Conservation (phyloP, 768 basidiomycete species). For the Rhodotorula kratochvilovae region DNA sequence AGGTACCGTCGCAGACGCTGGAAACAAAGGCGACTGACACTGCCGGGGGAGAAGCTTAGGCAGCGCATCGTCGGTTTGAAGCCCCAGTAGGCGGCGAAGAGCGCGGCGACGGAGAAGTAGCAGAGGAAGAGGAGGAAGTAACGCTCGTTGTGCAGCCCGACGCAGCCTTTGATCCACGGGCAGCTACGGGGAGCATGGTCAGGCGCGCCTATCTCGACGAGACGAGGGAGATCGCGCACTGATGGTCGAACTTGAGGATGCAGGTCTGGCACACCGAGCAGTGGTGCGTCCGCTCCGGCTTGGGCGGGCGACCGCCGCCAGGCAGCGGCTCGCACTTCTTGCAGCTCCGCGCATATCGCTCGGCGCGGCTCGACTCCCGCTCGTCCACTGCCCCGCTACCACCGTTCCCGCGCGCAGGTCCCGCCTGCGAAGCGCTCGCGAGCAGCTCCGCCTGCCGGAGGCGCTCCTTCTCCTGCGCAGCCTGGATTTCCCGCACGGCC, state of each 20-base stretch:
- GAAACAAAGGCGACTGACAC: constrained; percentile 2
- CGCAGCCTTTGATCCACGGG: constrained; percentile 57
- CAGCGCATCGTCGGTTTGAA: constrained; percentile 61
- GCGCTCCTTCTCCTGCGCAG: constrained; percentile 9
- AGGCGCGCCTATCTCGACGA: background rate
- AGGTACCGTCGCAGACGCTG: no score
- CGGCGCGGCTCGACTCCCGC: background rate
- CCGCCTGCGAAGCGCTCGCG: background rate
- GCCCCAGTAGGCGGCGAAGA: constrained; percentile 62
- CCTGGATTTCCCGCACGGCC: constrained; percentile 4
- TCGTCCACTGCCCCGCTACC: no score
- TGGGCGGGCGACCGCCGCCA: constrained; percentile 15
- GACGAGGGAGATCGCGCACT: constrained; percentile 12
- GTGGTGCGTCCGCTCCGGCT: constrained; percentile 44
- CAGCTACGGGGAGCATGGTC: constrained; percentile 40
- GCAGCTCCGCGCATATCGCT: constrained; percentile 28
- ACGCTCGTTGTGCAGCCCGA: constrained; percentile 89
- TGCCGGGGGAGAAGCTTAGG: constrained; percentile 52
- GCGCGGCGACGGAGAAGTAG: constrained; percentile 71
- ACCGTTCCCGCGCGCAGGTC: background rate
- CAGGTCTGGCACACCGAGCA: constrained; percentile 41
- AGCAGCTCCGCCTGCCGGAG: background rate
- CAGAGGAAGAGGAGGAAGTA: constrained; percentile 96
- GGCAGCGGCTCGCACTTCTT: constrained; percentile 31
- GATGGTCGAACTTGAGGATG: constrained; percentile 43